Conservation (phyloP, 306 rosid genomes). For the Cajanus cajan region DNA sequence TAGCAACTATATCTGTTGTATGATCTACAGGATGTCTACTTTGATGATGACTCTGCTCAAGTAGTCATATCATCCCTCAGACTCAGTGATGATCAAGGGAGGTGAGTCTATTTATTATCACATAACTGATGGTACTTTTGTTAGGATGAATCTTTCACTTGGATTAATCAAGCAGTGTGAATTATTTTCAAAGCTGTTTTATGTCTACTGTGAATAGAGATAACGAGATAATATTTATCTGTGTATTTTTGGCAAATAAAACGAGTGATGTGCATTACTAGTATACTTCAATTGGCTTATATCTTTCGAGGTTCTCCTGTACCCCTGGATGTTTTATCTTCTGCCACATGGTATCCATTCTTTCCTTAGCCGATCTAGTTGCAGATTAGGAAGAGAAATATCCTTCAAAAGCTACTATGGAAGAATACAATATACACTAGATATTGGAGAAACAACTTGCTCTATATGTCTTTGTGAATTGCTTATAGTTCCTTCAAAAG, state of each 20-base stretch:
- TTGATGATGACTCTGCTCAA: slow-evolving; percentile 96
- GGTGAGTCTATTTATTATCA: slow-evolving; percentile 54
- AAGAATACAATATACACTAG: not conserved
- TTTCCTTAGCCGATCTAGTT: not conserved
- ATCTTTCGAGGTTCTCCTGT: not conserved
- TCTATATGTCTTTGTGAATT: no score
- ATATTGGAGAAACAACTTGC: not conserved
- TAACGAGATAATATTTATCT: not conserved
- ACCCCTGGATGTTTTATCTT: slow-evolving; percentile 10
- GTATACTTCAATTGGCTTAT: not conserved
- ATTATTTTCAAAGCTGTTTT: not conserved
- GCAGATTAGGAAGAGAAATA: not conserved
- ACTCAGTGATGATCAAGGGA: slow-evolving; percentile 95
- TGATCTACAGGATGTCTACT: slow-evolving; percentile 80
- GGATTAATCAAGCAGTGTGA: slow-evolving; percentile 7
- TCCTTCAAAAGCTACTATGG: not conserved
- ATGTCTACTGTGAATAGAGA: not conserved
- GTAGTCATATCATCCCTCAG: slow-evolving; percentile 91
- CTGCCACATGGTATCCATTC: slow-evolving; percentile 13
- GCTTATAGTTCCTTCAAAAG: not conserved
- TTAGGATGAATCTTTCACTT: not conserved
- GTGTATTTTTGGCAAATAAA: not conserved
- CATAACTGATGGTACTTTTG: not conserved
- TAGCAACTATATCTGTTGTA: slow-evolving; percentile 24
- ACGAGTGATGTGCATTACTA: not conserved